Evolutionary conservation across 345 rosid genomes (phyloP).

Genomic region (Tarenaya hassleriana): DNA sequence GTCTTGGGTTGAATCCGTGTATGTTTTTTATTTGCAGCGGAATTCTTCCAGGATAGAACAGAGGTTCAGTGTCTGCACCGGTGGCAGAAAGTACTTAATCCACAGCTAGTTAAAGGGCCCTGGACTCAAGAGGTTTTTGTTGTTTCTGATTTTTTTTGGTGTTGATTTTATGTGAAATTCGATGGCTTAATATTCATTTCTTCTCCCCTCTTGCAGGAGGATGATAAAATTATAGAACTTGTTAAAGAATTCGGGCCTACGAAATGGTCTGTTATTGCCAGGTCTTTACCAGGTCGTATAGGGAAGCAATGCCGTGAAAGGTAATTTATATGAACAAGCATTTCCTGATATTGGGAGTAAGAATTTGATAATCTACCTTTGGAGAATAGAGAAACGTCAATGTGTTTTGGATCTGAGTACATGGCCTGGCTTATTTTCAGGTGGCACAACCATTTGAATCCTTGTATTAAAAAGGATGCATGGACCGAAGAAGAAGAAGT

Average conservation of each 20-base stretch:
- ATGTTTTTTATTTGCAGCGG: constrained; percentile 48
- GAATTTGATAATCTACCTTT: no score
- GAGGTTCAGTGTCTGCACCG: constrained; percentile 98
- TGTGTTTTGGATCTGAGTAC: constrained; percentile 16
- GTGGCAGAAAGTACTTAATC: constrained; percentile 99
- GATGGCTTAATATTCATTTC: constrained; percentile 11
- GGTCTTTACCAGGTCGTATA: constrained; percentile 86
- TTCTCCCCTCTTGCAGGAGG: constrained; percentile 52
- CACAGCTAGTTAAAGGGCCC: constrained; percentile 94
- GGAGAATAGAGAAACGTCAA: constrained; percentile 20
- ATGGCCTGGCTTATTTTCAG: constrained; percentile 42
- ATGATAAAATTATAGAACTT: constrained; percentile 72
- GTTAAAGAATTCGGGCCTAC: constrained; percentile 75
- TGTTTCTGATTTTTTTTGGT: neutral
- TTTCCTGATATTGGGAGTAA: neutral
- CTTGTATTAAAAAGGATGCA: constrained; percentile 87
- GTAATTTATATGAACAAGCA: constrained; percentile 30
- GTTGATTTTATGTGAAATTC: constrained; percentile 4
- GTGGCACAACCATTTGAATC: constrained; percentile 99
- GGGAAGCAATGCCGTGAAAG: constrained; percentile 99
- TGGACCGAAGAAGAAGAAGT: constrained; percentile 88
- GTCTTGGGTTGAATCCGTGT: neutral
- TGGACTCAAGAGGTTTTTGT: constrained; percentile 85
- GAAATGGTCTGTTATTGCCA: constrained; percentile 89
- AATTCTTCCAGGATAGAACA: constrained; percentile 70